These are phyloP conservation scores for Syzygium oleosum DNA, from an alignment of 345 rosid genomes.

Conservation along the genomic window DNA sequence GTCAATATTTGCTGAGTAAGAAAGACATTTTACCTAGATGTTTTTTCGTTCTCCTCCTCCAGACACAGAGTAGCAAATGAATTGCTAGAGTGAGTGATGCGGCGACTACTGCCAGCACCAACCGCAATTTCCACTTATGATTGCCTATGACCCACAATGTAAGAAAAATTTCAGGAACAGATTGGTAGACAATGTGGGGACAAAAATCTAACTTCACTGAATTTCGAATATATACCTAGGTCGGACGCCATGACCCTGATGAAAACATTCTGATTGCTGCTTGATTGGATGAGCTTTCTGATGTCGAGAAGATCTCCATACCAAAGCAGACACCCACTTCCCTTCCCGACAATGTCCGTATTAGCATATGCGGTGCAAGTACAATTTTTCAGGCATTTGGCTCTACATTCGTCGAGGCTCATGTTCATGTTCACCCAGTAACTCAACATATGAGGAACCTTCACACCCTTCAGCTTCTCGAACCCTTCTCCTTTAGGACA, in stretches of 20 bases:
- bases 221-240: constrained; percentile 5
- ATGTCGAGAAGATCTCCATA: constrained; percentile 16
- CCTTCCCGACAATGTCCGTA: constrained; percentile 19
- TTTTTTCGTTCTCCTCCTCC: not conserved
- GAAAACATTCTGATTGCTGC: constrained; percentile 14
- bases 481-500: constrained; percentile 12
- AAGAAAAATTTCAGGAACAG: not conserved
- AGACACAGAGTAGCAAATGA: not conserved
- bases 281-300: constrained; percentile 14
- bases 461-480: constrained; percentile 6
- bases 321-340: constrained; percentile 51
- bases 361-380: constrained; percentile 40
- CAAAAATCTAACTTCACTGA: not conserved
- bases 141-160: not conserved
- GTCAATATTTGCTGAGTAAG: not conserved
- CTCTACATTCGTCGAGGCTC: constrained; percentile 25
- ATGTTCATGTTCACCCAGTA: not conserved
- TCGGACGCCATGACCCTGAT: constrained; percentile 17
- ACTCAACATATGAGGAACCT: constrained; percentile 11
- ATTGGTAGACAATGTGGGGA: not conserved
- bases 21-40: not conserved
- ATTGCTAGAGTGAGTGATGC: not conserved
- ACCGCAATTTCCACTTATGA: not conserved
- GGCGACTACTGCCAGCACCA: not conserved
- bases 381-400: constrained; percentile 27